phyloP scores from a whole-genome alignment of 2,329 filamentous ascomycete genomes.

The Myriosclerotinia duriaeana region DNA sequence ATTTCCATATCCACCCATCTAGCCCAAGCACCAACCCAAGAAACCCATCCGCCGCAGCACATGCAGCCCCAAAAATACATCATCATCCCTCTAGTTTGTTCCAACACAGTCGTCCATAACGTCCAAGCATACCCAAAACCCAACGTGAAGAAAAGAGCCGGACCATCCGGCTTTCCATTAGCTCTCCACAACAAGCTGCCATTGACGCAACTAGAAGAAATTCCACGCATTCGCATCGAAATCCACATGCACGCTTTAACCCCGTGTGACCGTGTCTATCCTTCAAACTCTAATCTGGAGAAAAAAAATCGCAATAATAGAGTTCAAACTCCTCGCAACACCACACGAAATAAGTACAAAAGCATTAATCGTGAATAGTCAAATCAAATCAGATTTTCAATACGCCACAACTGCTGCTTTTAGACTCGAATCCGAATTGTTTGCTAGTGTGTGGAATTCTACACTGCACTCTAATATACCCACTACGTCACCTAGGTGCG shows the following conservation, averaged over 20 bases:
- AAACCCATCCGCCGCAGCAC: neutral
- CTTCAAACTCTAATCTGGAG: neutral
- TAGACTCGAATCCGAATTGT: too few relatives aligned
- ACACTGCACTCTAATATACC: neutral
- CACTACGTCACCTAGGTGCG: neutral
- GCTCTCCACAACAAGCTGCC: neutral
- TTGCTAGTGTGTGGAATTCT: too few relatives aligned
- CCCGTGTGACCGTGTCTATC: neutral
- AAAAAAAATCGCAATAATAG: too few relatives aligned
- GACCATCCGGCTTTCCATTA: neutral
- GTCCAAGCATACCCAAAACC: neutral
- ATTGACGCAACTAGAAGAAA: neutral
- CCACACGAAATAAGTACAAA: too few relatives aligned
- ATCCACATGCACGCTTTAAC: neutral
- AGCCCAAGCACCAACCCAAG: neutral
- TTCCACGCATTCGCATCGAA: neutral
- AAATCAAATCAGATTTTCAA: too few relatives aligned
- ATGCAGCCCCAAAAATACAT: neutral
- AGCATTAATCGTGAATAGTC: too few relatives aligned
- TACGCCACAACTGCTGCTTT: too few relatives aligned
- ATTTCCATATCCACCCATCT: neutral
- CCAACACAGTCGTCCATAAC: neutral
- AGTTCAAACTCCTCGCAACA: too few relatives aligned
- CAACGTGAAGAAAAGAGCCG: neutral
- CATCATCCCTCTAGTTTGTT: neutral